phyloP scores from a whole-genome alignment of 345 rosid genomes.

The Clausena lansium region DNA sequence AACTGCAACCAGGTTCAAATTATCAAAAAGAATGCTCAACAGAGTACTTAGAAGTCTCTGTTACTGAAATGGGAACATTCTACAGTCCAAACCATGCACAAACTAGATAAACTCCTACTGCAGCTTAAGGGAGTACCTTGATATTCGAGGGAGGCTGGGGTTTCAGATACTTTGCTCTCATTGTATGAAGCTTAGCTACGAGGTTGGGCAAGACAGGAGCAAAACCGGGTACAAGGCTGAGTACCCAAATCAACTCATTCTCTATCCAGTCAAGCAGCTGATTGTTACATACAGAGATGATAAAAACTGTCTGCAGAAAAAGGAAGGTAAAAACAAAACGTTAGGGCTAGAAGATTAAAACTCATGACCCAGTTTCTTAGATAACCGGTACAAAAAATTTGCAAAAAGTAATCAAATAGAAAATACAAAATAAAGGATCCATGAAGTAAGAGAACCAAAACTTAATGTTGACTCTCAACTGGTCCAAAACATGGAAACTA shows the following conservation, averaged over 20 bases:
- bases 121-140: slow-evolving; percentile 45
- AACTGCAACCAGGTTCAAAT: neutral
- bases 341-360: neutral
- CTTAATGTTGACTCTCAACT: neutral
- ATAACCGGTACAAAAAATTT: neutral
- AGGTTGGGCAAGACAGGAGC: slow-evolving; percentile 60
- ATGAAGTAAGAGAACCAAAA: neutral
- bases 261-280: slow-evolving; percentile 95
- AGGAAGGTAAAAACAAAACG: neutral
- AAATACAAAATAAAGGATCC: neutral
- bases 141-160: slow-evolving; percentile 48
- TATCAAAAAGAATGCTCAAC: neutral
- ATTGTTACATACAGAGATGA: slow-evolving; percentile 87
- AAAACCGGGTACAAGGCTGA: slow-evolving; percentile 74
- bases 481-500: neutral
- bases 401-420: neutral
- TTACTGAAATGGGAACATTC: neutral
- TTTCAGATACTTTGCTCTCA: slow-evolving; percentile 67
- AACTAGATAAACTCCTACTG: neutral
- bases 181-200: slow-evolving; percentile 49
- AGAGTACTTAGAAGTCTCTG: neutral
- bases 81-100: slow-evolving; percentile 5
- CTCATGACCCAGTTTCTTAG: neutral
- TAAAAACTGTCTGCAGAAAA: slow-evolving; percentile 72
- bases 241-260: slow-evolving; percentile 81